Conservation (phyloP, 2,329 filamentous ascomycete species). For the Exophiala oligosperma region DNA sequence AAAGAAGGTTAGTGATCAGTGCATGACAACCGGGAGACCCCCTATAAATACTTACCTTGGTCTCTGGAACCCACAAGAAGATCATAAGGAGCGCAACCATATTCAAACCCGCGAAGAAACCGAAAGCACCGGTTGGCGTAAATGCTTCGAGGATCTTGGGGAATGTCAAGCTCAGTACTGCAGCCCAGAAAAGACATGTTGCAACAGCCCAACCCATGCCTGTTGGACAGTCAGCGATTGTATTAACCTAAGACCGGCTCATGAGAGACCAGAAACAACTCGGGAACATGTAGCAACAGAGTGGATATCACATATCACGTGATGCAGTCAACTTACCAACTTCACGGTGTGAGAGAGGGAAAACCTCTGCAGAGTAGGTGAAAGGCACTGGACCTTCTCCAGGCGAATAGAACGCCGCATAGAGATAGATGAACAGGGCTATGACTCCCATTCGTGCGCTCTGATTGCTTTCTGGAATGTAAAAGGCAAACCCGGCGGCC, state of each 20-base stretch:
- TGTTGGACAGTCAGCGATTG: slow-evolving; percentile 38
- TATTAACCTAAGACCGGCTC: no score
- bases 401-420: slow-evolving; percentile 48
- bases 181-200: slow-evolving; percentile 49
- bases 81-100: slow-evolving; percentile 46
- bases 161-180: slow-evolving; percentile 48
- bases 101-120: slow-evolving; percentile 35
- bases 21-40: no score
- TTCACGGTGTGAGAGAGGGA: background rate
- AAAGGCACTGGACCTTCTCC: slow-evolving; percentile 55
- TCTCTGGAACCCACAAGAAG: slow-evolving; percentile 39
- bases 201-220: slow-evolving; percentile 46
- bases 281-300: slow-evolving; percentile 47
- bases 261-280: no score
- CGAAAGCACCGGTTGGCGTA: slow-evolving; percentile 35
- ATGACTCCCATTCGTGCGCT: slow-evolving; percentile 40
- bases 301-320: slow-evolving; percentile 26
- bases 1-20: background rate
- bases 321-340: background rate
- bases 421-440: slow-evolving; percentile 43
- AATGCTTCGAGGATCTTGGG: slow-evolving; percentile 20
- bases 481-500: slow-evolving; percentile 55
- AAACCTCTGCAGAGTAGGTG: slow-evolving; percentile 39
- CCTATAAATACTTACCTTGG: slow-evolving; percentile 16
- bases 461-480: slow-evolving; percentile 43